Base-by-base conservation (phyloP, 257 asterid genomes). In the Forsythia viridissima region DNA sequence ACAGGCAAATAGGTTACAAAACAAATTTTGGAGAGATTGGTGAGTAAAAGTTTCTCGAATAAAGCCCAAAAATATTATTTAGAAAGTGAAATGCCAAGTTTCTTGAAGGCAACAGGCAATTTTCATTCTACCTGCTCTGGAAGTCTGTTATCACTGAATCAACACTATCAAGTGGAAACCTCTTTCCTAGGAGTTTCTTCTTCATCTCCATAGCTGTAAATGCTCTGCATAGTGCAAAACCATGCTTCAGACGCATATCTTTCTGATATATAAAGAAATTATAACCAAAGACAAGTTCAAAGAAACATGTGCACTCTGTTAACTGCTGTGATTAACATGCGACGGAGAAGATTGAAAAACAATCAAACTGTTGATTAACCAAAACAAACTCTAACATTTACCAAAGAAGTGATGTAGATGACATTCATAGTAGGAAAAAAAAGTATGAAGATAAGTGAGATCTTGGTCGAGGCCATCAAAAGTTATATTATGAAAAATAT, bases 121-220 rank as follows among this genome's bases (percentile, higher is more conserved):
- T 55, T 65, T 38, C 13, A 40, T 66, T 81, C 40, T 67, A 72
- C 98, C 98, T 90, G 88, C 76, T 79, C 81, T 90, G 87, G 77
- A 89, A 90, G 89, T 94, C 92, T 5, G 84, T 71, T 82, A 94
- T 81, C 55, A 94, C 97, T 51, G 86, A 84, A 78, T 88, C 90
- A 80, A 94, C 84, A 77, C 86, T 76, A 70, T 78, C 88, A 78
- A 80, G 80, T 1, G 92, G 88, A 83, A 83, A 85, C 30, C 73
- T 88, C 87, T 87, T 93, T 70, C 87, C 90, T 59, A 80, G 85
- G 65, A 93, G 90, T 80, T 94, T 94, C 85, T 94, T 93, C 86
- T 86, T 89, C 84, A 93, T 88, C 88, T 90, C 98, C 80, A 78
- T 68, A 57, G 96, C 92, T 18, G 98, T 91, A 84, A 73, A 88